These are phyloP conservation scores for Pterula multifida DNA, from an alignment of 1,284 basidiomycete species.

Conservation along the genomic window DNA sequence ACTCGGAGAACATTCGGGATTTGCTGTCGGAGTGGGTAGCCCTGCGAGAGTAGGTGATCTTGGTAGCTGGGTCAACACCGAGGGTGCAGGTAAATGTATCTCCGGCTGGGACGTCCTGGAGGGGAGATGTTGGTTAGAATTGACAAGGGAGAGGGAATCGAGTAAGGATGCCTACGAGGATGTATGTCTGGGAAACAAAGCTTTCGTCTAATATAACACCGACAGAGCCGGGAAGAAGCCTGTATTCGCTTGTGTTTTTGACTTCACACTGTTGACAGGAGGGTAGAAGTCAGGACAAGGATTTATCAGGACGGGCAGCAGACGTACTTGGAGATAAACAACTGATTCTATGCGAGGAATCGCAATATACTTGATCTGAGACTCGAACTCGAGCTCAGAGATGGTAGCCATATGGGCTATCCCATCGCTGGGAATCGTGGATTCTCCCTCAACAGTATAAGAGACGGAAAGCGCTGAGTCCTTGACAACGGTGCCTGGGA, in stretches of 20 bases:
- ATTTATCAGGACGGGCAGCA: constrained; percentile 4
- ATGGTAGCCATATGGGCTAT: constrained; percentile 40
- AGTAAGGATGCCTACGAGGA: neutral
- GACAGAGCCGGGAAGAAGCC: constrained; percentile 37
- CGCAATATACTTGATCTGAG: constrained; percentile 32
- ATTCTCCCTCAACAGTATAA: constrained; percentile 34
- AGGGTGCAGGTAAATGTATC: constrained; percentile 43
- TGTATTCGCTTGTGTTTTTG: constrained; percentile 40
- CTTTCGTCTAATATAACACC: constrained; percentile 38
- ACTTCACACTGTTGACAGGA: constrained; percentile 25
- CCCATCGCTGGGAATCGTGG: constrained; percentile 40
- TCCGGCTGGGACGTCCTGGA: constrained; percentile 31
- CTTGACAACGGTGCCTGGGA: constrained; percentile 28
- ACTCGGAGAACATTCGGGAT: constrained; percentile 30
- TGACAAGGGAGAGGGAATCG: neutral
- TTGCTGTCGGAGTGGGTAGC: constrained; percentile 18
- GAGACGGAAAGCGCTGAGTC: constrained; percentile 38
- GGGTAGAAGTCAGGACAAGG: constrained; percentile 1
- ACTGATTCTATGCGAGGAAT: constrained; percentile 33
- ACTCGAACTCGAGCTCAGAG: constrained; percentile 33
- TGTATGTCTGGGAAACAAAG: constrained; percentile 27
- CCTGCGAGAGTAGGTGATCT: constrained; percentile 33
- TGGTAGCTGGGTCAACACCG: constrained; percentile 35
- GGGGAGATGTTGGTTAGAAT: neutral
- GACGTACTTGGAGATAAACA: constrained; percentile 33